A percentile compares a stretch with the other conserved stretches of the same genome.
Evolutionary conservation across 2,329 filamentous ascomycete species (phyloP).

Genomic region (Colletotrichum sidae): DNA sequence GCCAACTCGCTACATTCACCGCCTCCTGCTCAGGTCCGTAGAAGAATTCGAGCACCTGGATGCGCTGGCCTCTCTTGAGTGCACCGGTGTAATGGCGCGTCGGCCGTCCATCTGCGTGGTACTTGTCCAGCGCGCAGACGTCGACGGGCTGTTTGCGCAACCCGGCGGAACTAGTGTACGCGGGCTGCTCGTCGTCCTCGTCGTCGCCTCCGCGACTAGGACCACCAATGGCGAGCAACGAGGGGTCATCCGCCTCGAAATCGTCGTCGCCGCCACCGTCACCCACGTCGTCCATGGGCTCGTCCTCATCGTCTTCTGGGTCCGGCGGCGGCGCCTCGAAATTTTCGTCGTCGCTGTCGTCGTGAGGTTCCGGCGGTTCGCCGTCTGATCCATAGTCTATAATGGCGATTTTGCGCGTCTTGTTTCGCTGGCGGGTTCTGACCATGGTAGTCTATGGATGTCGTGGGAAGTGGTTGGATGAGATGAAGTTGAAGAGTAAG

Average conservation of each 20-base stretch:
- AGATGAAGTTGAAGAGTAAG: too few relatives aligned
- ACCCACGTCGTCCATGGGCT: conserved; percentile 41
- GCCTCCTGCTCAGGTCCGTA: conserved; percentile 40
- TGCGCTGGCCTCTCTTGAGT: conserved; percentile 42
- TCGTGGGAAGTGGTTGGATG: too few relatives aligned
- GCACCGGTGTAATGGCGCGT: conserved; percentile 52
- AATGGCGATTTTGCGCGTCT: conserved; percentile 23
- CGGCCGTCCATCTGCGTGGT: conserved; percentile 38
- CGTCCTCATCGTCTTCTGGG: conserved; percentile 45
- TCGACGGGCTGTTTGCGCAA: conserved; percentile 35
- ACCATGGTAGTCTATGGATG: conserved; percentile 10
- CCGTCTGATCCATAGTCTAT: conserved; percentile 32
- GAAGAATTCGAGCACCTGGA: conserved; percentile 41
- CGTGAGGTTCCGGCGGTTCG: conserved; percentile 25
- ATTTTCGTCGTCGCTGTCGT: conserved; percentile 40
- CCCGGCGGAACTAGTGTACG: conserved; percentile 42
- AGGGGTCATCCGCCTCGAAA: conserved; percentile 45
- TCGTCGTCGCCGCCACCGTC: conserved; percentile 47
- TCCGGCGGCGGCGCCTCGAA: conserved; percentile 37
- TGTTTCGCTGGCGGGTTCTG: conserved; percentile 28
- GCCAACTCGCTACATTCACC: conserved; percentile 36
- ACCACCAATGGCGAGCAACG: conserved; percentile 41
- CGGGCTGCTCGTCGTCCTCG: conserved; percentile 45
- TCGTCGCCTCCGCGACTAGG: conserved; percentile 41
- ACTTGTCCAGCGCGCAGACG: conserved; percentile 27